Evolutionary conservation across 177 flowering plant genomes (phyloP), one percentile per base, ranked within the genome.

Genomic region (Viscum album): DNA sequence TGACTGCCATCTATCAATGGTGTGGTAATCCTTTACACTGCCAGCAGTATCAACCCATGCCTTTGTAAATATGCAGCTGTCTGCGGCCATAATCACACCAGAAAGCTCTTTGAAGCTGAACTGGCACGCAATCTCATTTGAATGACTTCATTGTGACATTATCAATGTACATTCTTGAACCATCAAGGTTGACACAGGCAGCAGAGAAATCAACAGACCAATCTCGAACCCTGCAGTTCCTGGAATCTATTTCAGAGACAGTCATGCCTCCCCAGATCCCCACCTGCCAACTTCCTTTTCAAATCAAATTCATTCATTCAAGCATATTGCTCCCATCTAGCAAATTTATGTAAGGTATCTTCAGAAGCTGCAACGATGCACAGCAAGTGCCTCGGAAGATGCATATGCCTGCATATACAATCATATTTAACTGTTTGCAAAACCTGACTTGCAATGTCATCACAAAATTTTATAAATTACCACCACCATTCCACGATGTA

Each of bases 121-220:
- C 66, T 84, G 90, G 77, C 74, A 74, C 10, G 77, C 84, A 73
- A 78, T 78, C 68, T 85, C 97, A 82, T 88, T 92, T 59, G 96
- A 86, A 71, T 83, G 83, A 80, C 94, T 86, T 34, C 80, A 80
- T 71, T 86, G 92, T 30, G 90, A 88, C 35, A 75, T 90, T 94
- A 74, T 92, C 97, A 34, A 71, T 84, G 1, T 89, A 85, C 71
- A 81, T 70, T 75, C 83, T 86, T 0, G 96, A 83, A 74, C 63
- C 85, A 24, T 90, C 96, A 74, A 85, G 81, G 73, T 89, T 87
- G 47, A 79, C 84, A 73, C 93, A 87, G 45, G 97, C 77, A 70
- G 97, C 89, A 69, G 99, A 82, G 77, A 95, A 95, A 80, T 95
- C 97, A 76, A 87, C 90, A 70, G 97, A 85, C 99, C 99, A 95